Evolutionary conservation across 2,329 filamentous ascomycete genomes (phyloP).

Genomic region (Sporothrix euskadiensis): DNA sequence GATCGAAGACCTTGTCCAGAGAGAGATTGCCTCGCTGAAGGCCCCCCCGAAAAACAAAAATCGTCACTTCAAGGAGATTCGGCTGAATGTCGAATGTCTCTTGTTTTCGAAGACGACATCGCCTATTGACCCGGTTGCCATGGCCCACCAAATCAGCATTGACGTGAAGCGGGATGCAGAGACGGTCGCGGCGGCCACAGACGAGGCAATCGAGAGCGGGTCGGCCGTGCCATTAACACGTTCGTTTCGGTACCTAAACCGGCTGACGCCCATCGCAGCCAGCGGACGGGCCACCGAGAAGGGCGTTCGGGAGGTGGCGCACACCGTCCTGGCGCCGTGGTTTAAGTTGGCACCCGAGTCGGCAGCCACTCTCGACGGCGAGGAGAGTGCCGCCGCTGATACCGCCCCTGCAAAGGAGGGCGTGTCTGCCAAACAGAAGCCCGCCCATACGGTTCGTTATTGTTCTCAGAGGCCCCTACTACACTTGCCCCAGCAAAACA

Average conservation of each 20-base stretch:
- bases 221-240: background rate
- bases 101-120: slow-evolving; percentile 60
- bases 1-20: slow-evolving; percentile 71
- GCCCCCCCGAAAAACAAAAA: slow-evolving; percentile 43
- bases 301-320: slow-evolving; percentile 65
- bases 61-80: slow-evolving; percentile 54
- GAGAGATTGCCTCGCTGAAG: slow-evolving; percentile 68
- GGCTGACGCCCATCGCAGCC: slow-evolving; percentile 53
- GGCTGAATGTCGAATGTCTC: slow-evolving; percentile 61
- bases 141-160: slow-evolving; percentile 57
- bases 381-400: background rate
- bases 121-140: slow-evolving; percentile 57
- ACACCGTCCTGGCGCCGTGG: slow-evolving; percentile 60
- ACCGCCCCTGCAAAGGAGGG: background rate
- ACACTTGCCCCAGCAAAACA: background rate
- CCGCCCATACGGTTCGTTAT: slow-evolving; percentile 47
- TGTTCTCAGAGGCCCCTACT: background rate
- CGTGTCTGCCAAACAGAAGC: slow-evolving; percentile 21
- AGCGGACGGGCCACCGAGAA: slow-evolving; percentile 67
- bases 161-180: slow-evolving; percentile 51
- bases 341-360: slow-evolving; percentile 53
- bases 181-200: slow-evolving; percentile 47
- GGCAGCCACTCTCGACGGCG: slow-evolving; percentile 25
- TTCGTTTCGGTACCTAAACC: slow-evolving; percentile 56
- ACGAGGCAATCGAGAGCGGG: slow-evolving; percentile 13